Percentiles rank a stretch among this genome's conserved stretches.
phyloP scores from a whole-genome alignment of 108 stramenopile species.

The Skeletonema costatum region DNA sequence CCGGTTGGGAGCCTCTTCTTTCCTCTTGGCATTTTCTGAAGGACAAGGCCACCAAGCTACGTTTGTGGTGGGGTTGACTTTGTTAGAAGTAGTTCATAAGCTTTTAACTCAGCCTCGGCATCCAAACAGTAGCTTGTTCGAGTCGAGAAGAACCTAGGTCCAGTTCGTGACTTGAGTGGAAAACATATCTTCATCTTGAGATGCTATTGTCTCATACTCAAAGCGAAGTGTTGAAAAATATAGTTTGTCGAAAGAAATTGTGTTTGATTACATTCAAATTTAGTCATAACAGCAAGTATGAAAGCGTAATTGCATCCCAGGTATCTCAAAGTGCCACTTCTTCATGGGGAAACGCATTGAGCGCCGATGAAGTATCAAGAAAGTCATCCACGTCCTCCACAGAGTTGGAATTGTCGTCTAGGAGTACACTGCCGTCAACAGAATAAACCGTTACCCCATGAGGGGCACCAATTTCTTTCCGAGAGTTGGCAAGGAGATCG shows the following conservation, averaged over 20 bases:
- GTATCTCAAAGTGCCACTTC: not conserved
- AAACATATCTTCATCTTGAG: too few relatives aligned
- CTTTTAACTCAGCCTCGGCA: too few relatives aligned
- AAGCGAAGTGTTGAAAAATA: too few relatives aligned
- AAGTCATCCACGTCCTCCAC: constrained; percentile 22
- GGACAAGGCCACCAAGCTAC: too few relatives aligned
- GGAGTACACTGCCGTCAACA: constrained; percentile 91
- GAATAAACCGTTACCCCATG: constrained; percentile 80
- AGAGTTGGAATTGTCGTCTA: constrained; percentile 35
- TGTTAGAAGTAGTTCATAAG: too few relatives aligned
- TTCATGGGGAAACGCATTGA: not conserved
- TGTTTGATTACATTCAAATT: not conserved
- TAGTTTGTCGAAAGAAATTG: not conserved
- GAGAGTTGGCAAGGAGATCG: constrained; percentile 75
- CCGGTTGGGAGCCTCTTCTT: too few relatives aligned
- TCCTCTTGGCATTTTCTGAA: too few relatives aligned
- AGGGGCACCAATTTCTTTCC: constrained; percentile 85
- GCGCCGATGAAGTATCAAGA: constrained; percentile 7
- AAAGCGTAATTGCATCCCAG: not conserved
- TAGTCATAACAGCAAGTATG: not conserved
- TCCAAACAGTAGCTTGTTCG: too few relatives aligned
- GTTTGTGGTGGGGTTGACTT: too few relatives aligned
- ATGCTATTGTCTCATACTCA: too few relatives aligned
- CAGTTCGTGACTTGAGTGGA: too few relatives aligned
- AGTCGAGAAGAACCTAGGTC: too few relatives aligned